Conservation (phyloP, 163 green algal species). For the Chlorella variabilis region DNA sequence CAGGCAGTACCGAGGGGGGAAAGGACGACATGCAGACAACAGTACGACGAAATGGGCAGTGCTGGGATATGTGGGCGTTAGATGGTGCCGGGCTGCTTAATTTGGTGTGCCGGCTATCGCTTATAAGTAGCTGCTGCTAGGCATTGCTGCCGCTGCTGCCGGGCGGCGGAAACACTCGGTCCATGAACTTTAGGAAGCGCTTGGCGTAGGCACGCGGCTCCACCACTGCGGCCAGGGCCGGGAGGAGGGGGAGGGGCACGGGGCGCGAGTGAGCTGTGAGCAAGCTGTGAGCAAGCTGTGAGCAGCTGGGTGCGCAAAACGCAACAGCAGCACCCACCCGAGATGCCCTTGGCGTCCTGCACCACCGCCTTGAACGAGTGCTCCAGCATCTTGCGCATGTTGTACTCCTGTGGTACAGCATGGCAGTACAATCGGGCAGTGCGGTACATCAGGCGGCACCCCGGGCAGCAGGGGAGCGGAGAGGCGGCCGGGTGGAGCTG, state of each 20-base stretch:
- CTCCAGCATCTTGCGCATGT: conserved; percentile 52
- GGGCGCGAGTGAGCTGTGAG: not conserved
- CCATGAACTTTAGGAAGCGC: conserved; percentile 49
- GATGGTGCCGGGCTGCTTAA: too few species aligned
- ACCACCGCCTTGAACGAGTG: conserved; percentile 44
- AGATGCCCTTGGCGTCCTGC: conserved; percentile 35
- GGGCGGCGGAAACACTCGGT: conserved; percentile 35
- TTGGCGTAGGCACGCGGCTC: conserved; percentile 41
- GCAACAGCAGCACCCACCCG: not conserved
- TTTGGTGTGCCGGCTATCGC: too few species aligned
- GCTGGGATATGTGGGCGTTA: too few species aligned
- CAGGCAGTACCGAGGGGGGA: too few species aligned
- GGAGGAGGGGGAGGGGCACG: too few species aligned
- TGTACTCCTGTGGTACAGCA: conserved; percentile 46
- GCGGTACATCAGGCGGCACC: not conserved
- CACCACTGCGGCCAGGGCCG: conserved; percentile 27
- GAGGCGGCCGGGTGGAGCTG: too few species aligned
- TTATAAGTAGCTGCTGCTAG: not conserved
- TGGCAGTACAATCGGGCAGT: not conserved
- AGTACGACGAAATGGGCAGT: too few species aligned
- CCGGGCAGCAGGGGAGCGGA: too few species aligned
- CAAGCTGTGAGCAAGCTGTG: not conserved
- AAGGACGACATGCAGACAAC: too few species aligned
- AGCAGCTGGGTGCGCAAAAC: not conserved
- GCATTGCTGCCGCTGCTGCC: not conserved